Conservation (phyloP, 225 moss, liverwort and hornwort species). For the Bryum argenteum region DNA sequence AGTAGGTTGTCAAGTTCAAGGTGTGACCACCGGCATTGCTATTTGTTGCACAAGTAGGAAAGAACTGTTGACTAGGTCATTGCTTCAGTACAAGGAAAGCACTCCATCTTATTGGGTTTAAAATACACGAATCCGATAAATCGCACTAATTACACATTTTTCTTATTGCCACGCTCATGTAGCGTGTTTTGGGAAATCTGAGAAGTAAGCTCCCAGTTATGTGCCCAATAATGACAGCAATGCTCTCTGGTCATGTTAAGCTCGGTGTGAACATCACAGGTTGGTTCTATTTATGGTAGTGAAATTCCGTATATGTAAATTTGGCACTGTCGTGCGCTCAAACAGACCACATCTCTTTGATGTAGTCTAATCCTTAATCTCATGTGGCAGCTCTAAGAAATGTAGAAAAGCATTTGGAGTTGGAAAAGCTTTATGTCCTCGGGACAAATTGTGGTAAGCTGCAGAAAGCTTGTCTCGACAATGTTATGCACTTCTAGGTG, state of each 20-base stretch:
- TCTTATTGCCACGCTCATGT: conserved; percentile 1
- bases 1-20: conserved; percentile 99
- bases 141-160: conserved; percentile 6
- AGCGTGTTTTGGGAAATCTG: conserved; percentile 6
- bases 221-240: conserved; percentile 4
- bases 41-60: conserved; percentile 25
- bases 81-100: background rate
- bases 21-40: conserved; percentile 38
- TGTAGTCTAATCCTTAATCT: conserved; percentile 20
- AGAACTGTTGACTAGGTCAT: background rate
- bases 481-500: conserved; percentile 4
- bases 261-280: too few relatives aligned
- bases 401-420: conserved; percentile 85
- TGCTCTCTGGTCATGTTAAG: background rate
- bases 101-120: background rate
- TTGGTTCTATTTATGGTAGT: too few relatives aligned
- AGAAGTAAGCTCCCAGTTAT: background rate
- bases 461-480: conserved; percentile 16
- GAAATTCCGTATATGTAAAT: too few relatives aligned
- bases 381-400: conserved; percentile 73
- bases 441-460: conserved; percentile 99
- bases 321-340: too few relatives aligned
- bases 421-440: conserved; percentile 93
- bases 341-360: background rate
- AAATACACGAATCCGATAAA: background rate